phyloP scores from a whole-genome alignment of 2,329 filamentous ascomycete species.

The Helicocarpus griseus region DNA sequence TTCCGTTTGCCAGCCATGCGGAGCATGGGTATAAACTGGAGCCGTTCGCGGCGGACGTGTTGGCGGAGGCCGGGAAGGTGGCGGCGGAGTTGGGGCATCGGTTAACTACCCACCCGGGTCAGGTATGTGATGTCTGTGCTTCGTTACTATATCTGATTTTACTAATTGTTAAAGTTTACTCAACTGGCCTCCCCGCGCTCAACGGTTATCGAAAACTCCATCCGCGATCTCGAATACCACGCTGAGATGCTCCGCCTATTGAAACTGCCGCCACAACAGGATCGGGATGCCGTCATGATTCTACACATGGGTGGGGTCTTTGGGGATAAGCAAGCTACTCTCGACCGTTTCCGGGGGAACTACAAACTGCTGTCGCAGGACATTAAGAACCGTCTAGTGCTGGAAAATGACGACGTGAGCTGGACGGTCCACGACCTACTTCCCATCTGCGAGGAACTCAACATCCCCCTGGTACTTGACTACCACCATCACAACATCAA shows the following conservation, averaged over 20 bases:
- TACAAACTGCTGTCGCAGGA: slow-evolving; percentile 57
- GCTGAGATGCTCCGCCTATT: slow-evolving; percentile 73
- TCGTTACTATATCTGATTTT: background rate
- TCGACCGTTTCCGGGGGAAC: slow-evolving; percentile 68
- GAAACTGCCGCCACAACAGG: slow-evolving; percentile 63
- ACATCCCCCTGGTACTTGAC: slow-evolving; percentile 85
- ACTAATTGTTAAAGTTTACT: slow-evolving; percentile 52
- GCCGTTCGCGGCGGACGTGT: slow-evolving; percentile 67
- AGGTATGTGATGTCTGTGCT: slow-evolving; percentile 30
- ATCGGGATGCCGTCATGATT: slow-evolving; percentile 88
- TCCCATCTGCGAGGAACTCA: slow-evolving; percentile 84
- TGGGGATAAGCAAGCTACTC: slow-evolving; percentile 70
- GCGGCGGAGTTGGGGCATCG: slow-evolving; percentile 72
- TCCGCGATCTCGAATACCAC: slow-evolving; percentile 81
- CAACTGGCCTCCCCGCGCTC: slow-evolving; percentile 76
- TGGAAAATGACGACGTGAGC: slow-evolving; percentile 90
- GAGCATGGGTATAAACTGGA: slow-evolving; percentile 79
- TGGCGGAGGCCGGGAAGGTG: slow-evolving; percentile 67
- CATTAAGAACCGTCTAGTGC: slow-evolving; percentile 70
- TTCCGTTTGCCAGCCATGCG: slow-evolving; percentile 84
- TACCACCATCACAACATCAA: slow-evolving; percentile 95
- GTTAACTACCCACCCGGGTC: slow-evolving; percentile 82
- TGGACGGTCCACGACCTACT: slow-evolving; percentile 90
- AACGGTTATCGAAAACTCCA: slow-evolving; percentile 64
- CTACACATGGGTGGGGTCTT: slow-evolving; percentile 87